phyloP scores from a whole-genome alignment of 106 monocot genomes.

The Dioscorea dumetorum region DNA sequence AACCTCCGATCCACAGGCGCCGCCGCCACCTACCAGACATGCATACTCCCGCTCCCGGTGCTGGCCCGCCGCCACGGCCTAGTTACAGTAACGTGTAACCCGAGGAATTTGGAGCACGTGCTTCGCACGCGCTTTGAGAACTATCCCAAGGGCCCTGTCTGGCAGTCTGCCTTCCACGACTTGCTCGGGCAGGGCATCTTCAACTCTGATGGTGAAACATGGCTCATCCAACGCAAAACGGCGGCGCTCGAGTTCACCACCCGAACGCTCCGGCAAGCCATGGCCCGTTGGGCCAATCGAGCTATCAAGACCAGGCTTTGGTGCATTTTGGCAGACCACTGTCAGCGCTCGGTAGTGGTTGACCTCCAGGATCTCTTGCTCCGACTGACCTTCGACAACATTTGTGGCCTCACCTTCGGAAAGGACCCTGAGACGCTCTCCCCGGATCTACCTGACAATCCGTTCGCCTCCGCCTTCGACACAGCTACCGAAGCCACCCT shows the following conservation, averaged over 20 bases:
- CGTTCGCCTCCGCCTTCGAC: constrained; percentile 75
- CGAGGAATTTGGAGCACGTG: constrained; percentile 78
- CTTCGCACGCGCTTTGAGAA: constrained; percentile 76
- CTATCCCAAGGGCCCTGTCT: constrained; percentile 83
- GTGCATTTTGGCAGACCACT: constrained; percentile 48
- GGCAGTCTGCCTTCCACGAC: constrained; percentile 81
- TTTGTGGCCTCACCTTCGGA: constrained; percentile 86
- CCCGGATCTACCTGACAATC: constrained; percentile 64
- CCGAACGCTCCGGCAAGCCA: constrained; percentile 74
- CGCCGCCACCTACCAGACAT: constrained; percentile 72
- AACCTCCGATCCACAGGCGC: constrained; percentile 40
- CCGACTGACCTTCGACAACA: constrained; percentile 86
- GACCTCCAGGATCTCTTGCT: constrained; percentile 83
- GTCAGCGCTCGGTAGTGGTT: constrained; percentile 14
- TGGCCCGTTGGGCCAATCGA: constrained; percentile 71
- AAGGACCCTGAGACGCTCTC: constrained; percentile 81
- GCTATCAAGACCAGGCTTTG: constrained; percentile 56
- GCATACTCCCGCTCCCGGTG: constrained; percentile 51
- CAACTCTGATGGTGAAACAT: constrained; percentile 84
- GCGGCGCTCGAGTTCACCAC: constrained; percentile 94
- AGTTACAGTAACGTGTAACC: constrained; percentile 78
- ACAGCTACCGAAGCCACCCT: constrained; percentile 70
- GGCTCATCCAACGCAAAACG: constrained; percentile 85
- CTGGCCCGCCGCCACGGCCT: constrained; percentile 59
- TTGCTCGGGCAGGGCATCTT: constrained; percentile 83